phyloP scores from a whole-genome alignment of 805 yeast genomes.

The Zygosaccharomyces siamensis region DNA sequence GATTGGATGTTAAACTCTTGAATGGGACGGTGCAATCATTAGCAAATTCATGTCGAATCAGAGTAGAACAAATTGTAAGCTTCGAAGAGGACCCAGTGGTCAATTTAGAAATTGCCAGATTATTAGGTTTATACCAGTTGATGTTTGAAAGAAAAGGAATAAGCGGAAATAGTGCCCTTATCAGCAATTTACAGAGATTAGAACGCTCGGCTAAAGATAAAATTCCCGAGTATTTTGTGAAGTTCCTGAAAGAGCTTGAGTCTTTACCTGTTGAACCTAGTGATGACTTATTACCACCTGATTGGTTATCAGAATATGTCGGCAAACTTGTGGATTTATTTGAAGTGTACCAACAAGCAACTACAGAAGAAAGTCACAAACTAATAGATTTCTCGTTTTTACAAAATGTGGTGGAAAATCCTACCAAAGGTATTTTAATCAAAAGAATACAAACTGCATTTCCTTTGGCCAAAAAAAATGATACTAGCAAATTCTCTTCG shows the following conservation, averaged over 20 bases:
- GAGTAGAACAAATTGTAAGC: conserved; percentile 63
- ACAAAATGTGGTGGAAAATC: conserved; percentile 41
- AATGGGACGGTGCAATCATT: conserved; percentile 32
- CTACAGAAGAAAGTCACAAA: conserved; percentile 24
- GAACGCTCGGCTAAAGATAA: conserved; percentile 20
- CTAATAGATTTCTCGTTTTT: conserved; percentile 42
- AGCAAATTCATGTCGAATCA: conserved; percentile 51
- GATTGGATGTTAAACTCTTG: conserved; percentile 26
- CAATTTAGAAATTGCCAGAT: conserved; percentile 54
- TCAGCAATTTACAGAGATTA: conserved; percentile 19
- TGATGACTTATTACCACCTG: conserved; percentile 72
- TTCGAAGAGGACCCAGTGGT: conserved; percentile 55
- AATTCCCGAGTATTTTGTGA: conserved; percentile 18
- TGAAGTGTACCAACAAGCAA: conserved; percentile 47
- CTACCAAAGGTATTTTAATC: conserved; percentile 29
- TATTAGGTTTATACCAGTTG: conserved; percentile 61
- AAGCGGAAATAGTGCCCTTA: conserved; percentile 18
- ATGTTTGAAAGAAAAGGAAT: conserved; percentile 53
- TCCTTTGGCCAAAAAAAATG: conserved; percentile 29
- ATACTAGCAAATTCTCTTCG: conserved; percentile 22
- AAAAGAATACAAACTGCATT: conserved; percentile 31
- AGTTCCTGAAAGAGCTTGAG: conserved; percentile 30
- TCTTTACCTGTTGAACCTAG: conserved; percentile 32
- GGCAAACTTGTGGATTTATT: conserved; percentile 46
- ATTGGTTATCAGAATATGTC: conserved; percentile 66